Base-by-base conservation (phyloP, 352 stramenopile species). In the Phytophthora rubi region DNA sequence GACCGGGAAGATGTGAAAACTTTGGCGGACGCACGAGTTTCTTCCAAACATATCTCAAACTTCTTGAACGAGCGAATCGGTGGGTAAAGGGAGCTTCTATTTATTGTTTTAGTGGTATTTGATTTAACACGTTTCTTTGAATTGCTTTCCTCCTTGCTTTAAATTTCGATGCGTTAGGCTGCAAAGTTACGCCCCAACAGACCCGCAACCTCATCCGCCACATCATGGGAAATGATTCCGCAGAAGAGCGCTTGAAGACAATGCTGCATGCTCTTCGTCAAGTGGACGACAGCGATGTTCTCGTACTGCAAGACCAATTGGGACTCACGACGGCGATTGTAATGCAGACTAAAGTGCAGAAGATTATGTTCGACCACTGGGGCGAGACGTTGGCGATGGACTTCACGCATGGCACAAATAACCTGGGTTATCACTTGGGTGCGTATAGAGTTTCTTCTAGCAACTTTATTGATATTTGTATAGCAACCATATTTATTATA, bases 221-320 rank as follows among this genome's bases (percentile, higher is more conserved):
- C 8, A 67, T 73, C 13, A 62, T 64, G 26, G 63, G 49, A 16
- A 18, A 47, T 5, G 54, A 65, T 39, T 61, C 55, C 0, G 54
- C 10, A 8, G 68, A 71, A 21, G 48, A 59, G 21, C 52, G 35
- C 1, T 28, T 66, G 23, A 71, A 71, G 47, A 18, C 32, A 3
- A 59, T 72, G 49, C 28, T 69, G n/a, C 44, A 69, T 48, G 26
- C 33, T 8, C 44, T 72, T 23, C 54, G 63, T 4, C 63, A 69
- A 15, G 13, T 65, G 4, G 59, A 76, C 42, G 58, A 39, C n/a
- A 53, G 51, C 28, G 67, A 66, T 10, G 52, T 62, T 30, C 28
- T 30, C 28, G 28, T 30, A 30, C 28, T 30, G 28, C 28, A 30
- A 30, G 28, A 30, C 28, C 4, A 30, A 30, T 30, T 30, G 28